Conservation (phyloP, 2,329 filamentous ascomycete species). For the Zopfia rhizophila region DNA sequence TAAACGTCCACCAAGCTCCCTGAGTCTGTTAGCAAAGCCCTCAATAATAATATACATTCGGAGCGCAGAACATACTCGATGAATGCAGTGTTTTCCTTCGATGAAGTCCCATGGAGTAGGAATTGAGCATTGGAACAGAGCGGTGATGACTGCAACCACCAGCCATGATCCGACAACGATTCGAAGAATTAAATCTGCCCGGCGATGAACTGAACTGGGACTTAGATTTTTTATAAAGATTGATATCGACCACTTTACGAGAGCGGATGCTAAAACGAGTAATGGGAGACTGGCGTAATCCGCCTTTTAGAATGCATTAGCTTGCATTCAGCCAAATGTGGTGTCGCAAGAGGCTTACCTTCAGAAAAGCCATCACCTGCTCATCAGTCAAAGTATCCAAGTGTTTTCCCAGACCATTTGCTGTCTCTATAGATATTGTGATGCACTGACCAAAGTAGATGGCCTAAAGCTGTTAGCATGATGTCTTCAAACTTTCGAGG, state of each 20-base stretch:
- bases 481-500: too few species aligned
- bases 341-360: conserved; percentile 3
- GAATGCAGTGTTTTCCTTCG: conserved; percentile 21
- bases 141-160: conserved; percentile 21
- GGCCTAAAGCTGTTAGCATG: conserved; percentile 17
- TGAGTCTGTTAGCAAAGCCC: too few species aligned
- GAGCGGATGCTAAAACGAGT: too few species aligned
- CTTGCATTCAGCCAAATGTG: too few species aligned
- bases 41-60: too few species aligned
- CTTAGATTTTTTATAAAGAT: too few species aligned
- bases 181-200: too few species aligned
- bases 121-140: conserved; percentile 26
- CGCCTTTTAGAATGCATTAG: too few species aligned
- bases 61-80: too few species aligned
- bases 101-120: conserved; percentile 33
- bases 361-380: conserved; percentile 15
- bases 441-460: conserved; percentile 32
- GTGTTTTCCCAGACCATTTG: conserved; percentile 34
- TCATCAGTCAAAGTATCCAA: conserved; percentile 19
- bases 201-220: too few species aligned
- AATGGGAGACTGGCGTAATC: too few species aligned
- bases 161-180: conserved; percentile 27
- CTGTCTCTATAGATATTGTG: conserved; percentile 27
- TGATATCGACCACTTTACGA: too few species aligned
- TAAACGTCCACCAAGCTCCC: conserved; percentile 32